These are phyloP conservation scores for Pterocarpus santalinus DNA, from an alignment of 306 rosid species.

Conservation along the genomic window DNA sequence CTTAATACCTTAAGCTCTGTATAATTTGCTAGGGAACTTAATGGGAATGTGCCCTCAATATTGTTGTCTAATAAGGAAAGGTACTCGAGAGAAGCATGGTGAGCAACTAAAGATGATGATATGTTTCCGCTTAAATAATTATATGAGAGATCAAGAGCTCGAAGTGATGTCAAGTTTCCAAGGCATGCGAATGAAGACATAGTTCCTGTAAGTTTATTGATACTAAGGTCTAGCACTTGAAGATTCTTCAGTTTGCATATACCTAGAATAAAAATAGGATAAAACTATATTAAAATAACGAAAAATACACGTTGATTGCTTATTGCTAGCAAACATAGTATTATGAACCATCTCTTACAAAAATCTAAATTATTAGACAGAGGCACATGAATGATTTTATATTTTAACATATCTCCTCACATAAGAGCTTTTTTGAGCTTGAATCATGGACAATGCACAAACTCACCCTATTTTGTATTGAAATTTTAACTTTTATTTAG, in stretches of 20 bases:
- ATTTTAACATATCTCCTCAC: too few species aligned
- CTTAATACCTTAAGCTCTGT: slow-evolving; percentile 2
- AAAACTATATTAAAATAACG: too few species aligned
- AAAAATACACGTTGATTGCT: too few species aligned
- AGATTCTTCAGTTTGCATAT: slow-evolving; percentile 21
- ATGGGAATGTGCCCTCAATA: slow-evolving; percentile 41
- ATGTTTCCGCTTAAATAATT: slow-evolving; percentile 2
- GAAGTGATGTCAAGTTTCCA: slow-evolving; percentile 28
- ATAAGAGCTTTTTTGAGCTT: too few species aligned
- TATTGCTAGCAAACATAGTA: too few species aligned
- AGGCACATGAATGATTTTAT: too few species aligned
- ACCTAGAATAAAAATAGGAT: background rate
- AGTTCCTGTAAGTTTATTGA: background rate
- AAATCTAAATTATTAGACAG: too few species aligned
- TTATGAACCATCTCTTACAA: too few species aligned
- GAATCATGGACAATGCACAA: too few species aligned
- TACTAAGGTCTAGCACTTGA: background rate
- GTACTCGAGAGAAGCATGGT: background rate
- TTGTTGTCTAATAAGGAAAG: background rate
- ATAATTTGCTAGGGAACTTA: background rate
- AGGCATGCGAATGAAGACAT: background rate
- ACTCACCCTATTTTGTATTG: too few species aligned
- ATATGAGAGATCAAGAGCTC: background rate
- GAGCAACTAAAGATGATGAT: background rate
- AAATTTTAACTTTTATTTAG: too few species aligned